Evolutionary conservation across 2,329 filamentous ascomycete species (phyloP).

Genomic region (Dothideomycetidae sp.): DNA sequence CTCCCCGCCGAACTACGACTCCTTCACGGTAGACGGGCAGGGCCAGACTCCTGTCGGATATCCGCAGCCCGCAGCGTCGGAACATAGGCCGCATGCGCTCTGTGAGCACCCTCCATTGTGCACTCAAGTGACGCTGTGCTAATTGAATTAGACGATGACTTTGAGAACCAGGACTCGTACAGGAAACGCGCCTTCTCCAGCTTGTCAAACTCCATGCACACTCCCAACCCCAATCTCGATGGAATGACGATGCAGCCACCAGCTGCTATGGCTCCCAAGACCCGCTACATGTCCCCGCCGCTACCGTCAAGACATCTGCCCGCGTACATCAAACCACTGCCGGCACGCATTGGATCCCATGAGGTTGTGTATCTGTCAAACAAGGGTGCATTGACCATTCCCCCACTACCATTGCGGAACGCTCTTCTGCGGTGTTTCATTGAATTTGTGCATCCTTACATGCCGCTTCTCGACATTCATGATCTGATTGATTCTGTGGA

Average conservation of each 20-base stretch:
- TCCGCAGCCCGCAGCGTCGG: constrained; percentile 9
- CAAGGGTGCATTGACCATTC: constrained; percentile 74
- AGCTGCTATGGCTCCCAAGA: neutral
- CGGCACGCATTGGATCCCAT: constrained; percentile 59
- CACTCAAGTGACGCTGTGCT: neutral
- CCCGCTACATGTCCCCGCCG: constrained; percentile 8
- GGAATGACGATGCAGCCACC: neutral
- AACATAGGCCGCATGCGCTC: constrained; percentile 48
- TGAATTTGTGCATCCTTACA: constrained; percentile 85
- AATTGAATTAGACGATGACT: constrained; percentile 6
- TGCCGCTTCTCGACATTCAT: constrained; percentile 65
- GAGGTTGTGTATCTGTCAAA: constrained; percentile 70
- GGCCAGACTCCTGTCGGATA: neutral
- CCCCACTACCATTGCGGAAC: constrained; percentile 54
- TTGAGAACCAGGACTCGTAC: neutral
- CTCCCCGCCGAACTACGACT: constrained; percentile 4
- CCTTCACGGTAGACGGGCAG: constrained; percentile 1
- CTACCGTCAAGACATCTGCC: constrained; percentile 33
- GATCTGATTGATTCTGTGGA: constrained; percentile 48
- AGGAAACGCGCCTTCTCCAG: neutral
- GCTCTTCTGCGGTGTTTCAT: constrained; percentile 70
- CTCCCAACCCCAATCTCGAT: constrained; percentile 16
- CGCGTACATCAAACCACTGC: constrained; percentile 66
- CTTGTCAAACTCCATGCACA: constrained; percentile 15
- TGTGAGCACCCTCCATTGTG: constrained; percentile 44